phyloP scores from a whole-genome alignment of 108 stramenopile species.

The Nannochloropsis salina region DNA sequence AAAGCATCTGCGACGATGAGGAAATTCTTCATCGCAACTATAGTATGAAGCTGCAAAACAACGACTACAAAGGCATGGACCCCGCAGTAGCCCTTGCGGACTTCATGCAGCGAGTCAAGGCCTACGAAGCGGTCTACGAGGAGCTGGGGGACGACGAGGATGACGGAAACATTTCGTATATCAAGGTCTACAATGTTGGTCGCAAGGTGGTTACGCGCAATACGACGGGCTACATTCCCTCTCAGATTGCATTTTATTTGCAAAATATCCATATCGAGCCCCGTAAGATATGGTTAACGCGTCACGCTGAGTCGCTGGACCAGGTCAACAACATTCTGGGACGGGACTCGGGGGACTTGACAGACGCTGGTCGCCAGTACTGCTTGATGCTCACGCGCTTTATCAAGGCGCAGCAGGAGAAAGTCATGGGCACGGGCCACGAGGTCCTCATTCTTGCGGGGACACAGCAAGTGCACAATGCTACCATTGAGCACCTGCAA shows the following conservation, averaged over 20 bases:
- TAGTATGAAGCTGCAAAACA: conserved; percentile 55
- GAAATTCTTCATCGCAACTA: conserved; percentile 51
- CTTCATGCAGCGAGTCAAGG: conserved; percentile 67
- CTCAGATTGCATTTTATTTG: conserved; percentile 40
- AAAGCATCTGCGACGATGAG: conserved; percentile 84
- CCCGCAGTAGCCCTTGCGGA: conserved; percentile 61
- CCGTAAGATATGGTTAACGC: conserved; percentile 50
- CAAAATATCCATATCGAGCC: conserved; percentile 56
- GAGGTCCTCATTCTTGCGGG: conserved; percentile 53
- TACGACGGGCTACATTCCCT: conserved; percentile 51
- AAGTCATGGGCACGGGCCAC: conserved; percentile 40
- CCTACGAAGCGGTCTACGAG: conserved; percentile 86
- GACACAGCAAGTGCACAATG: conserved; percentile 48
- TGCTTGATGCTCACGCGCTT: conserved; percentile 42
- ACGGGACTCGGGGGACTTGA: conserved; percentile 43
- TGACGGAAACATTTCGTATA: conserved; percentile 62
- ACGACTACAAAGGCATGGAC: conserved; percentile 52
- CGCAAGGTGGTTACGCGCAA: conserved; percentile 57
- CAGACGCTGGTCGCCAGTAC: conserved; percentile 50
- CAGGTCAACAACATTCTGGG: conserved; percentile 25
- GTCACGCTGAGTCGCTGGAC: conserved; percentile 40
- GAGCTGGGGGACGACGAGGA: conserved; percentile 80
- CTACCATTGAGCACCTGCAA: conserved; percentile 42
- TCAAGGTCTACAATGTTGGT: conserved; percentile 61
- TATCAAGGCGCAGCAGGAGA: conserved; percentile 48